Conservation (phyloP, 768 basidiomycete species). For the Boletales sp. region DNA sequence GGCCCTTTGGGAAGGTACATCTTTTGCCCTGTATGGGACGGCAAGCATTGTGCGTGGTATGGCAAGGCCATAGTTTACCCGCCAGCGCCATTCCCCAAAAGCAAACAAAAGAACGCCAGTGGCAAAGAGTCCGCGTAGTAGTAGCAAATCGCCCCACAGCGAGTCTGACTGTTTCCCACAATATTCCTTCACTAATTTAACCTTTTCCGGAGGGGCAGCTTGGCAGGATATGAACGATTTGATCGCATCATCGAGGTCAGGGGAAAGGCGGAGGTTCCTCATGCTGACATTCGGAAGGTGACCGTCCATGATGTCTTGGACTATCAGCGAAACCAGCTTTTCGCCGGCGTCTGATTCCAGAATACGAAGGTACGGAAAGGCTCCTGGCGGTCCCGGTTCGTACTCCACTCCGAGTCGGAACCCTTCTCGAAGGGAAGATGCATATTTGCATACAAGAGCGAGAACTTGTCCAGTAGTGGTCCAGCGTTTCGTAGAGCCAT, state of each 20-base stretch:
- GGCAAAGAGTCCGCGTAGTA: neutral
- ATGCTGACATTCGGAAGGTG: neutral
- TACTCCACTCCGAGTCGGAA: neutral
- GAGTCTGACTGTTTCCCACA: neutral
- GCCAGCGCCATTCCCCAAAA: no score
- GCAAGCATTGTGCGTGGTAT: neutral
- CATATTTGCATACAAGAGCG: neutral
- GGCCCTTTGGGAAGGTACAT: neutral
- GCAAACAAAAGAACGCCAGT: neutral
- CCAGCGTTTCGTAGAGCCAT: conserved; percentile 43
- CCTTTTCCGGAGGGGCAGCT: no score
- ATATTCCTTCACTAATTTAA: neutral
- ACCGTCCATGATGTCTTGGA: neutral
- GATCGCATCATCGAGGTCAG: neutral
- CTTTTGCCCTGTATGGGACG: neutral
- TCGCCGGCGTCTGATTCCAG: neutral
- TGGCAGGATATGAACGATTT: neutral
- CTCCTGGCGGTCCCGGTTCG: neutral
- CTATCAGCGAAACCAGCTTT: neutral
- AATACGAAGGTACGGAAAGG: neutral
- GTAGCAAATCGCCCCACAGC: neutral
- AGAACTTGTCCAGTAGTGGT: conserved; percentile 36
- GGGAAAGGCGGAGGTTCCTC: neutral
- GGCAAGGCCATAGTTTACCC: no score
- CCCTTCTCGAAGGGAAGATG: neutral